phyloP scores from a whole-genome alignment of 768 basidiomycete species.

The Pleurotus tuber-regium region DNA sequence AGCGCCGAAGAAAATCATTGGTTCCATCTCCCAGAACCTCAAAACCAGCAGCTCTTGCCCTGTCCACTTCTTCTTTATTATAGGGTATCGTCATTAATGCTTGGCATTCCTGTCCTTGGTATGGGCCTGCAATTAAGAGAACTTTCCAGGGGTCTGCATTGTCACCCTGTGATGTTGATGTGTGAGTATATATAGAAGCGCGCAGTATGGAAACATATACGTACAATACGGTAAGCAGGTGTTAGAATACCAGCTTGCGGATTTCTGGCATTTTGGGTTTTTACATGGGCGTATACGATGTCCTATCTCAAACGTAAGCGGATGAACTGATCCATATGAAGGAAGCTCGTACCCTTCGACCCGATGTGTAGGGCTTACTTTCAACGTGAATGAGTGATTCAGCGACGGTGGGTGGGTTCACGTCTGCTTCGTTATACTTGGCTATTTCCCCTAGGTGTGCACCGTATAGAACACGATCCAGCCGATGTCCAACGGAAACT shows the following conservation, averaged over 20 bases:
- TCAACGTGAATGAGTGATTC: neutral
- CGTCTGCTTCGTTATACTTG: neutral
- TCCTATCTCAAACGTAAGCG: neutral
- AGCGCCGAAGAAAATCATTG: neutral
- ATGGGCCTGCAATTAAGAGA: neutral
- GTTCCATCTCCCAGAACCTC: slow-evolving; percentile 2
- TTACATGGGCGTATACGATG: neutral
- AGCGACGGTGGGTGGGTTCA: neutral
- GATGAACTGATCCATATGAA: neutral
- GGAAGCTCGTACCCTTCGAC: neutral
- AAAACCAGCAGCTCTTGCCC: neutral
- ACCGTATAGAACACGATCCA: neutral
- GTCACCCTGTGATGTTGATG: neutral
- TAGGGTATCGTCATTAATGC: neutral
- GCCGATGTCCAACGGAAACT: neutral
- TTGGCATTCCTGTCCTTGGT: neutral
- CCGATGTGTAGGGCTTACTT: neutral
- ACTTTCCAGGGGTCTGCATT: slow-evolving; percentile 1
- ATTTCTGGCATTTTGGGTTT: neutral
- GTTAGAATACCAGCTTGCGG: neutral
- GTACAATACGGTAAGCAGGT: neutral
- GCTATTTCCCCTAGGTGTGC: slow-evolving; percentile 3
- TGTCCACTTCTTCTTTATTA: neutral
- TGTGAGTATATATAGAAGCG: neutral
- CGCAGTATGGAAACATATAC: neutral